These are phyloP conservation scores for Colletotrichum sp. DNA, from an alignment of 2,329 filamentous ascomycete species.

Conservation along the genomic window DNA sequence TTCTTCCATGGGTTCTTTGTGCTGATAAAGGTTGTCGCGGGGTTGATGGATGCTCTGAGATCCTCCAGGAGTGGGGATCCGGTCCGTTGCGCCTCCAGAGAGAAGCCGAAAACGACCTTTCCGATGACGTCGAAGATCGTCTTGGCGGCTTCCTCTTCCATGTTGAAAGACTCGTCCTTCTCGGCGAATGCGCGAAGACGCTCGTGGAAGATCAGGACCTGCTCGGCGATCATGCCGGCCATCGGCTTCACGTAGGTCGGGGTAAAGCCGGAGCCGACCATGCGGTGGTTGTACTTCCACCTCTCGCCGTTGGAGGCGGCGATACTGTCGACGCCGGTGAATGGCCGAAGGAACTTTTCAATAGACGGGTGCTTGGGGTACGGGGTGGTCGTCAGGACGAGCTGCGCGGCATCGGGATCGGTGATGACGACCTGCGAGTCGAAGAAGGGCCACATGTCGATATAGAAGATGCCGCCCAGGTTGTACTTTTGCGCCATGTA, in stretches of 20 bases:
- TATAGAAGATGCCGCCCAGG: conserved; percentile 34
- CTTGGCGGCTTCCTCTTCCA: conserved; percentile 26
- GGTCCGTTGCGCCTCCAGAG: conserved; percentile 23
- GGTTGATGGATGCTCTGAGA: conserved; percentile 15
- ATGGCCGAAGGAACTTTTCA: conserved; percentile 24
- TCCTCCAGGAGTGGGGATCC: conserved; percentile 22
- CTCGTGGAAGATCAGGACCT: conserved; percentile 27
- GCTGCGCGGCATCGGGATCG: conserved; percentile 28
- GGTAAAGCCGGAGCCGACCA: conserved; percentile 32
- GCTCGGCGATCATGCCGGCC: conserved; percentile 27
- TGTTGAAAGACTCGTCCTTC: conserved; percentile 23
- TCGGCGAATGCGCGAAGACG: conserved; percentile 17
- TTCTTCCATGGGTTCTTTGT: conserved; percentile 12
- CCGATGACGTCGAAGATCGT: conserved; percentile 28
- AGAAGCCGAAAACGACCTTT: conserved; percentile 25
- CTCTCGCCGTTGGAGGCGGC: conserved; percentile 28
- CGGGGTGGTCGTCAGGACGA: conserved; percentile 25
- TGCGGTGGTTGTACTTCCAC: conserved; percentile 33
- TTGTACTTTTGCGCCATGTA: conserved; percentile 25
- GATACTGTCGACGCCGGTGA: conserved; percentile 27
- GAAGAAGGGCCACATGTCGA: conserved; percentile 34
- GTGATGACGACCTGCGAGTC: conserved; percentile 29
- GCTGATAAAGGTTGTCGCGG: conserved; percentile 5
- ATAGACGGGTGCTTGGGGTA: conserved; percentile 23
- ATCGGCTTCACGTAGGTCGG: conserved; percentile 27